A percentile compares a stretch with the other conserved stretches of the same genome.
Conservation (phyloP, 305 asterid genomes). For the Fraxinus angustifolia region DNA sequence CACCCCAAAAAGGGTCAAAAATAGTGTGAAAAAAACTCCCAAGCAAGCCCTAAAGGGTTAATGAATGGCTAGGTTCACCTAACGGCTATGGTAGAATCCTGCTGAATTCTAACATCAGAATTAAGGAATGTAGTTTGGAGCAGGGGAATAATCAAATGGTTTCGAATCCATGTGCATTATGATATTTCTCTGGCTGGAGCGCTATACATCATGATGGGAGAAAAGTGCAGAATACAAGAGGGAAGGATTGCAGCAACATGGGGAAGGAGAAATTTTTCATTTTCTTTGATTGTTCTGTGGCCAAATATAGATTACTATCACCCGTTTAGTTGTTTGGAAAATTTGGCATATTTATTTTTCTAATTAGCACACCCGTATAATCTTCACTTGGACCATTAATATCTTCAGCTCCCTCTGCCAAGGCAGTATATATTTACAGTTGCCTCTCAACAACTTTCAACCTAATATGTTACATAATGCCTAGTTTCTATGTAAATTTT, state of each 20-base stretch:
- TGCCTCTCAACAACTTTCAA: background rate
- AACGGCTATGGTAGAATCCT: background rate
- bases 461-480: background rate
- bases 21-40: background rate
- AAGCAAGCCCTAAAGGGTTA: background rate
- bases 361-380: background rate
- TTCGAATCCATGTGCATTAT: background rate
- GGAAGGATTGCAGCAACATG: background rate
- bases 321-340: background rate
- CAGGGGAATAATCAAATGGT: background rate
- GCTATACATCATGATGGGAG: background rate
- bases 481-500: background rate
- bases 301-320: background rate
- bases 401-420: background rate
- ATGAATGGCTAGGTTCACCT: background rate
- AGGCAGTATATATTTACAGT: background rate
- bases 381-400: background rate
- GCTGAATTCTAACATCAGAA: background rate
- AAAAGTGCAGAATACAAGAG: background rate
- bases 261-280: background rate
- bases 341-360: background rate
- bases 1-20: background rate
- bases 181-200: background rate
- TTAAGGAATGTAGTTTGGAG: background rate
- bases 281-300: background rate